A percentile compares a stretch with the other conserved stretches of the same genome.
Evolutionary conservation across 768 basidiomycete genomes (phyloP).

Genomic region (Leucosporidium yakuticum): DNA sequence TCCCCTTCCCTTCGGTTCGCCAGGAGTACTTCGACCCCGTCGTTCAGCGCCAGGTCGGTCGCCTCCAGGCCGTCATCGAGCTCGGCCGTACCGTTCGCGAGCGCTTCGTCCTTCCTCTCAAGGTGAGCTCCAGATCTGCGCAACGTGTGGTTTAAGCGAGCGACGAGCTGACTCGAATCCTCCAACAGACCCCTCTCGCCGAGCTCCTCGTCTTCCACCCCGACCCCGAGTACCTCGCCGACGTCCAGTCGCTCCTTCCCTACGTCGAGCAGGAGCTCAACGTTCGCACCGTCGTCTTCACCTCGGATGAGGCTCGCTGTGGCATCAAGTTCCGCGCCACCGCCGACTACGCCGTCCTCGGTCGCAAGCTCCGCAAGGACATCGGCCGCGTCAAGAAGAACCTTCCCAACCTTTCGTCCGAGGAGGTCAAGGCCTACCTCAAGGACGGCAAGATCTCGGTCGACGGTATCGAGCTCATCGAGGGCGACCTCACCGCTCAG

Average conservation of each 20-base stretch:
- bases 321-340: conserved; percentile 85
- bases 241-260: conserved; percentile 72
- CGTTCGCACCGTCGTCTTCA: conserved; percentile 81
- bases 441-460: conserved; percentile 69
- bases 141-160: conserved; percentile 55
- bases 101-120: conserved; percentile 74
- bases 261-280: conserved; percentile 95
- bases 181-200: conserved; percentile 71
- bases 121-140: conserved; percentile 56
- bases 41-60: conserved; percentile 87
- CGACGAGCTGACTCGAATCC: conserved; percentile 32
- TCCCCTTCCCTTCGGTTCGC: conserved; percentile 86
- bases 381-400: conserved; percentile 80
- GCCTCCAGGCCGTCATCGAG: conserved; percentile 93
- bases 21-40: conserved; percentile 89
- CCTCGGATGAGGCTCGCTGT: conserved; percentile 73
- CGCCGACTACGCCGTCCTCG: conserved; percentile 92
- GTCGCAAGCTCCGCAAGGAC: conserved; percentile 88
- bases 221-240: conserved; percentile 71
- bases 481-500: conserved; percentile 85
- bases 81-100: conserved; percentile 83
- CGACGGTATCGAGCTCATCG: conserved; percentile 79
- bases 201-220: conserved; percentile 92
- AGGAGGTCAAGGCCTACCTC: conserved; percentile 71
- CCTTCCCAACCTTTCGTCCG: conserved; percentile 71